Conservation (phyloP, 805 yeast species). For the Lachancea quebecensis region DNA sequence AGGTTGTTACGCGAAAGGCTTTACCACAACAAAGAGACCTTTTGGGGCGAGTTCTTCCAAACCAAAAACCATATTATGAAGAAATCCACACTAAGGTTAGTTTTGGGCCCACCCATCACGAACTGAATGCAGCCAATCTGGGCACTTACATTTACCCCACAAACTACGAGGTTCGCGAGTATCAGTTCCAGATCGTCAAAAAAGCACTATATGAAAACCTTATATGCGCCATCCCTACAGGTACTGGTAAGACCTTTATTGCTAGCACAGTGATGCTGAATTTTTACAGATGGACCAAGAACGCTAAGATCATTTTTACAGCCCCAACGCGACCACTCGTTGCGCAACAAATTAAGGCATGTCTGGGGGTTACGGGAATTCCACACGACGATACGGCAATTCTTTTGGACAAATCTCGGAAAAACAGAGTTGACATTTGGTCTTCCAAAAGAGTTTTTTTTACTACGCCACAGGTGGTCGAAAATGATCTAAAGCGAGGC, state of each 20-base stretch:
- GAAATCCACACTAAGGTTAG: conserved; percentile 32
- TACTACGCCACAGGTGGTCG: conserved; percentile 94
- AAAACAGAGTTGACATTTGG: conserved; percentile 76
- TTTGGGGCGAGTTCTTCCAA: conserved; percentile 27
- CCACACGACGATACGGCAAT: conserved; percentile 74
- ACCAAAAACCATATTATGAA: conserved; percentile 30
- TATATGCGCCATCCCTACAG: conserved; percentile 92
- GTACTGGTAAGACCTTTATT: conserved; percentile 93
- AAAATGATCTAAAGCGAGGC: conserved; percentile 77
- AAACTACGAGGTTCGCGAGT: conserved; percentile 76
- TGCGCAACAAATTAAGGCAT: conserved; percentile 93
- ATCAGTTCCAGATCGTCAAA: conserved; percentile 75
- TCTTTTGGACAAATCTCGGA: conserved; percentile 50
- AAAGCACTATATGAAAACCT: conserved; percentile 67
- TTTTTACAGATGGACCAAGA: conserved; percentile 76
- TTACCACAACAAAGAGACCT: conserved; percentile 34
- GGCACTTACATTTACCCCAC: conserved; percentile 71
- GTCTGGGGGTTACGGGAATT: conserved; percentile 79
- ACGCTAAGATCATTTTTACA: conserved; percentile 79
- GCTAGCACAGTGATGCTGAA: conserved; percentile 93
- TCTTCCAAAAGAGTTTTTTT: conserved; percentile 69
- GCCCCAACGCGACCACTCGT: conserved; percentile 97
- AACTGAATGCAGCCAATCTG: conserved; percentile 35
- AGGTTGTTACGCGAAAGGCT: conserved; percentile 26
- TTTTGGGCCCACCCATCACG: conserved; percentile 46